Conservation (phyloP, 2,329 filamentous ascomycete genomes). For the Colletotrichum trifolii region DNA sequence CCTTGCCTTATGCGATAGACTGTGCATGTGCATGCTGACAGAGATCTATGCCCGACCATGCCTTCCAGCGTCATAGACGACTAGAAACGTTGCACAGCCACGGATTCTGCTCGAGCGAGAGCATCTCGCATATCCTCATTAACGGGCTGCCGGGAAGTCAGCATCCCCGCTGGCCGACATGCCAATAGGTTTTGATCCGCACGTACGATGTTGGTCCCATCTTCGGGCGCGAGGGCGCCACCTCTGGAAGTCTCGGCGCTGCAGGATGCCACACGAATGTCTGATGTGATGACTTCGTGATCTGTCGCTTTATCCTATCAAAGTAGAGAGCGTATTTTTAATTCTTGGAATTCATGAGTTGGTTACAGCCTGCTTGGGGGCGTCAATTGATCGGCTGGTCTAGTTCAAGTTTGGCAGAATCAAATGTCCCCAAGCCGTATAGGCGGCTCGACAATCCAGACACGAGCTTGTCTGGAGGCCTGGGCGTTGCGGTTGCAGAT, state of each 20-base stretch:
- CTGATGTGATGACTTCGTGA: background rate
- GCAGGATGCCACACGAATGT: background rate
- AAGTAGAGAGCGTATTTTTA: background rate
- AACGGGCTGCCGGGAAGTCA: background rate
- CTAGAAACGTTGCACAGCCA: constrained; percentile 34
- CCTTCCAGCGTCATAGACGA: constrained; percentile 18
- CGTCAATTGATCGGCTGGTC: background rate
- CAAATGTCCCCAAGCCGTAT: background rate
- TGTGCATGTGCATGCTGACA: constrained; percentile 10
- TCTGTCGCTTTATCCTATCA: background rate
- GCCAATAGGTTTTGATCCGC: constrained; percentile 9
- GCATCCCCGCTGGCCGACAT: constrained; percentile 14
- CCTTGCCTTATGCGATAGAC: background rate
- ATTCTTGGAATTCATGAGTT: background rate
- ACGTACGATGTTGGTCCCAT: constrained; percentile 24
- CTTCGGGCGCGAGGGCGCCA: constrained; percentile 23
- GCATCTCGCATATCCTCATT: constrained; percentile 15
- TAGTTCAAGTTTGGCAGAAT: background rate
- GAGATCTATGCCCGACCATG: constrained; percentile 6
- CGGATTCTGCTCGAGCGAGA: constrained; percentile 22
- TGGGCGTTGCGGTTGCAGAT: constrained; percentile 19
- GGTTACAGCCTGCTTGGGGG: background rate
- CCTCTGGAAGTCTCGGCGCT: constrained; percentile 17
- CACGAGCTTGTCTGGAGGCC: constrained; percentile 12
- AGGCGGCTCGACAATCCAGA: background rate